Percentiles rank a stretch among this genome's conserved stretches.
Evolutionary conservation across 1,284 basidiomycete species (phyloP).

Genomic region (Gymnopus androsaceus): DNA sequence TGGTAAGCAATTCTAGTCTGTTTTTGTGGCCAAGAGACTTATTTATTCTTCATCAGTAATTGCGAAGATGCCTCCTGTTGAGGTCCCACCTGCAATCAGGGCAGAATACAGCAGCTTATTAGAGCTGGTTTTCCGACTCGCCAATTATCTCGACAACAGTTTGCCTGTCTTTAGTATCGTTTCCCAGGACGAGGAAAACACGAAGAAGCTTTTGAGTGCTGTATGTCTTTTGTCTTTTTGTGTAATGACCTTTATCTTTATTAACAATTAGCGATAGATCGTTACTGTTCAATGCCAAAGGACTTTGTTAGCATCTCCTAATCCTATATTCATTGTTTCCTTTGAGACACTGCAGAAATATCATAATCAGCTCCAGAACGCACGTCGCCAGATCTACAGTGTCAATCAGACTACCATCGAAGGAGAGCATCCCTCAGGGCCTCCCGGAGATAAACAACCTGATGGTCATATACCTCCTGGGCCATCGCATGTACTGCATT

Average conservation of each 20-base stretch:
- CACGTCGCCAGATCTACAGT: conserved; percentile 41
- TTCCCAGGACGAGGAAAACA: conserved; percentile 47
- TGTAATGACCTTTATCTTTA: conserved; percentile 18
- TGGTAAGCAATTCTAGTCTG: too few relatives aligned
- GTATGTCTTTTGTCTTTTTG: conserved; percentile 46
- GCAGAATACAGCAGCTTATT: conserved; percentile 51
- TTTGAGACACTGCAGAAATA: conserved; percentile 48
- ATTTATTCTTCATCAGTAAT: conserved; percentile 25
- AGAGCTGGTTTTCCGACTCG: conserved; percentile 46
- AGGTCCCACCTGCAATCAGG: conserved; percentile 54
- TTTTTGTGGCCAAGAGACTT: conserved; percentile 16
- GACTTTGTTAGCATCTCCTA: conserved; percentile 41
- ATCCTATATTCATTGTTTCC: conserved; percentile 53
- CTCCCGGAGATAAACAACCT: not conserved
- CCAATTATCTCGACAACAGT: conserved; percentile 47
- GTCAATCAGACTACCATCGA: conserved; percentile 21
- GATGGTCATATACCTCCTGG: not conserved
- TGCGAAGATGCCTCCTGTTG: conserved; percentile 31
- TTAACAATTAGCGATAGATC: conserved; percentile 48
- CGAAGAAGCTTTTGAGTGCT: conserved; percentile 50
- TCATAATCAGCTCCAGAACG: conserved; percentile 41
- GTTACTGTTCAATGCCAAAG: conserved; percentile 55
- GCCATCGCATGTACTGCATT: too few relatives aligned
- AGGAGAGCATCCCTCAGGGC: conserved; percentile 20
- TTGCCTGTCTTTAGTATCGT: conserved; percentile 49